Conservation (phyloP, 148 eudicot genomes). For the Rhododendron henanense region DNA sequence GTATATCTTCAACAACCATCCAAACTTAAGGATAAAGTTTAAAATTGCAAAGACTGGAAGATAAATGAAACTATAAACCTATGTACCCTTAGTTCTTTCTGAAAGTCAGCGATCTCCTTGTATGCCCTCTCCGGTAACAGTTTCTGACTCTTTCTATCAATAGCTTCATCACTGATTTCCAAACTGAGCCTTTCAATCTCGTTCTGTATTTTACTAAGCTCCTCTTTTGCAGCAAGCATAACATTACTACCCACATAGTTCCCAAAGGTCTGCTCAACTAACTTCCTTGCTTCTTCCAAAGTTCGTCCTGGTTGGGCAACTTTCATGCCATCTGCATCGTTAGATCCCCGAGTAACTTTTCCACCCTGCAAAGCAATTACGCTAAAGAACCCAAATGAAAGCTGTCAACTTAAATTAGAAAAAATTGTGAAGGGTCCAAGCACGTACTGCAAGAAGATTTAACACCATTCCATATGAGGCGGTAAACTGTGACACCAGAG, state of each 20-base stretch:
- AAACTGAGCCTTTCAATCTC: slow-evolving; percentile 64
- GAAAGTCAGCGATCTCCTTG: slow-evolving; percentile 76
- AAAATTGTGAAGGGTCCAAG: slow-evolving; percentile 9
- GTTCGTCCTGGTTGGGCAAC: slow-evolving; percentile 64
- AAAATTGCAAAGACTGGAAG: neutral
- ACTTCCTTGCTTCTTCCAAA: slow-evolving; percentile 92
- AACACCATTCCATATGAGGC: slow-evolving; percentile 99
- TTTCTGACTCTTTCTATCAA: slow-evolving; percentile 69
- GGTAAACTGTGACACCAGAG: slow-evolving; percentile 95
- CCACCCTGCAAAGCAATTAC: slow-evolving; percentile 57
- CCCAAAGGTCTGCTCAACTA: slow-evolving; percentile 97
- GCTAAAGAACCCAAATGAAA: slow-evolving; percentile 1
- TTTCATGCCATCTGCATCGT: slow-evolving; percentile 49
- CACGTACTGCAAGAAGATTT: slow-evolving; percentile 87
- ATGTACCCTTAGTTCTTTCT: slow-evolving; percentile 77
- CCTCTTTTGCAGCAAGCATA: slow-evolving; percentile 94
- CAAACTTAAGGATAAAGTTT: neutral
- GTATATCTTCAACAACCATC: neutral
- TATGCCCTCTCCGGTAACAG: slow-evolving; percentile 63
- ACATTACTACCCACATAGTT: slow-evolving; percentile 98
- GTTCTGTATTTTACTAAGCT: slow-evolving; percentile 67
- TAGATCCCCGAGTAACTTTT: slow-evolving; percentile 61
- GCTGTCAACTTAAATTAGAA: neutral
- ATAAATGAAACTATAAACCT: neutral
- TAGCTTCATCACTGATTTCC: slow-evolving; percentile 83